These are phyloP conservation scores for Phoenix dactylifera DNA, from an alignment of 176 grass and related monocot genomes.

Conservation along the genomic window DNA sequence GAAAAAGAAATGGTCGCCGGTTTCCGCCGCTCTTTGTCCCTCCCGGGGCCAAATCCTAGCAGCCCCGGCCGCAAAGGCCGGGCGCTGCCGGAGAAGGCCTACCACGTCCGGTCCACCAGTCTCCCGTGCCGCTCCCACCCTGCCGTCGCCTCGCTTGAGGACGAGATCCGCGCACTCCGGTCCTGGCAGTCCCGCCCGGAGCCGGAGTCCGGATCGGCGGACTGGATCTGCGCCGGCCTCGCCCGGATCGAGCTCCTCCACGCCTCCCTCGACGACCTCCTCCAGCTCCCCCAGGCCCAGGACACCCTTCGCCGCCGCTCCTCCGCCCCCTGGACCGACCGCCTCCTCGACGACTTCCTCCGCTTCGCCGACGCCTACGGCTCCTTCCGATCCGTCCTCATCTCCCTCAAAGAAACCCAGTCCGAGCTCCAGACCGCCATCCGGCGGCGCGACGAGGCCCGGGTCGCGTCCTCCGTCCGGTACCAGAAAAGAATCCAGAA, in stretches of 20 bases:
- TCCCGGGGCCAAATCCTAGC: conserved; percentile 9
- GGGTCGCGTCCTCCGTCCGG: conserved; percentile 25
- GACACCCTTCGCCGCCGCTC: conserved; percentile 3
- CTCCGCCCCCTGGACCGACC: conserved; percentile 5
- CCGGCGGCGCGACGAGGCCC: conserved; percentile 20
- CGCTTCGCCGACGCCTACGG: conserved; percentile 55
- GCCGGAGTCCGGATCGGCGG: neutral
- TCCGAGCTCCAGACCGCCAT: conserved; percentile 41
- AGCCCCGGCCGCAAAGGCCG: conserved; percentile 5
- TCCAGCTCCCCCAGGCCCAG: conserved; percentile 29
- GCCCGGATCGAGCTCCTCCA: conserved; percentile 31
- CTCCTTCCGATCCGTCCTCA: conserved; percentile 27
- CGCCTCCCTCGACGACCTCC: conserved; percentile 36
- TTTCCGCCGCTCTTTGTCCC: conserved; percentile 56
- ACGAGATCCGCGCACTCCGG: conserved; percentile 12
- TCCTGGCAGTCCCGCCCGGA: conserved; percentile 12
- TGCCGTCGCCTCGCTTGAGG: conserved; percentile 27
- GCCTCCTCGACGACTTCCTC: conserved; percentile 53
- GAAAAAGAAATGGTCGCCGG: conserved; percentile 35
- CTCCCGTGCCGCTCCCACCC: conserved; percentile 40
- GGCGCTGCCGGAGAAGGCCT: neutral
- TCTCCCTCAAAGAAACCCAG: conserved; percentile 23
- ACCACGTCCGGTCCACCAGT: conserved; percentile 45
- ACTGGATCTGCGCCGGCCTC: conserved; percentile 16
- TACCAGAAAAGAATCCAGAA: conserved; percentile 31